Conservation (phyloP, 2,329 filamentous ascomycete species). For the Pyrenochaeta sp. region DNA sequence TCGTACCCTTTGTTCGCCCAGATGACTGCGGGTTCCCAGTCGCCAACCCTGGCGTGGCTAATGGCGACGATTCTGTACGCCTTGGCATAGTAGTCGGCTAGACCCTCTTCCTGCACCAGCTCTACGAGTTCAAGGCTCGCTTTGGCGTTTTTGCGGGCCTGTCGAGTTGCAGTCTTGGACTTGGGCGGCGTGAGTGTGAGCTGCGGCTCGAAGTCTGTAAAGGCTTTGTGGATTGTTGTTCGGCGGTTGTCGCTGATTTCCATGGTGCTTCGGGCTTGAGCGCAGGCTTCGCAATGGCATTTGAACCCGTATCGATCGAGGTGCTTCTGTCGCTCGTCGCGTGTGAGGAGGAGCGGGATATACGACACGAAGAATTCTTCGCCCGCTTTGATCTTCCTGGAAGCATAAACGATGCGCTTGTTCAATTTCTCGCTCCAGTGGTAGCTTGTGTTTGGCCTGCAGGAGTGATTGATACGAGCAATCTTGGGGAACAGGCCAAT, state of each 20-base stretch:
- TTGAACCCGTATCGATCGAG: conserved; percentile 48
- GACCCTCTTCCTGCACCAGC: conserved; percentile 44
- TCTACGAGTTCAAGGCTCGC: conserved; percentile 37
- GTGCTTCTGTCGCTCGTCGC: conserved; percentile 39
- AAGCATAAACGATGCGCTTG: conserved; percentile 47
- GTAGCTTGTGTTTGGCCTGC: conserved; percentile 48
- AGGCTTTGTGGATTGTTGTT: conserved; percentile 34
- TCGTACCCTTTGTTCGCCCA: conserved; percentile 46
- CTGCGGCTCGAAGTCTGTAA: conserved; percentile 37
- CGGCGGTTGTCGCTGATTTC: conserved; percentile 39
- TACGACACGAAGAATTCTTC: conserved; percentile 54
- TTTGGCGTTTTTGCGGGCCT: conserved; percentile 36
- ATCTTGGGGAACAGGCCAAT: conserved; percentile 47
- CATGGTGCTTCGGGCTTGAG: conserved; percentile 21
- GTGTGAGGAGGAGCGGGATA: conserved; percentile 43
- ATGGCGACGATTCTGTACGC: conserved; percentile 44
- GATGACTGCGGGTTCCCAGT: conserved; percentile 40
- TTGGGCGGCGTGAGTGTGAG: conserved; percentile 31
- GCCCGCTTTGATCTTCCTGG: conserved; percentile 46
- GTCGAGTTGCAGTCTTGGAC: conserved; percentile 27
- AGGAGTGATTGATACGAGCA: conserved; percentile 49
- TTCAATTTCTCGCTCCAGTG: conserved; percentile 45
- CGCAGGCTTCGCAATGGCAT: conserved; percentile 50
- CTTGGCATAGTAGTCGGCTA: conserved; percentile 47
- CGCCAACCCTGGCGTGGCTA: conserved; percentile 35